A percentile compares a stretch with the other conserved stretches of the same genome.
Conservation (phyloP, 441 rosid genomes). For the Pelargonium cotyledonis region DNA sequence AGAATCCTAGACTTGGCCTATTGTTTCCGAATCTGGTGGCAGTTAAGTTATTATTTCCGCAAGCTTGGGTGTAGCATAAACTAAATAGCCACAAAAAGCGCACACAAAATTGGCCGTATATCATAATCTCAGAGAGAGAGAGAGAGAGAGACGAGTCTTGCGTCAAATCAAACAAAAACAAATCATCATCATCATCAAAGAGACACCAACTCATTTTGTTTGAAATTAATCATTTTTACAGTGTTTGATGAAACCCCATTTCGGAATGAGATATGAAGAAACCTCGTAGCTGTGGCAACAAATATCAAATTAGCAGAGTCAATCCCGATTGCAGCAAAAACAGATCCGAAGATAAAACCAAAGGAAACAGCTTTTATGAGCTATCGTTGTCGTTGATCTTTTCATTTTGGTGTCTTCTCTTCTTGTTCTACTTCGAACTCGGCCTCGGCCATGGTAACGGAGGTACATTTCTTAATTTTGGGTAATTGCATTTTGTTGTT, state of each 20-base stretch:
- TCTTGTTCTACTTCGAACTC: slow-evolving; percentile 59
- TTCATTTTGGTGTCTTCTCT: slow-evolving; percentile 62
- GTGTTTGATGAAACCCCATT: slow-evolving; percentile 2
- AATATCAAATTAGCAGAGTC: slow-evolving; percentile 21
- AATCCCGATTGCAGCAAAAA: not conserved
- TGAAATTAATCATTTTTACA: too few relatives aligned
- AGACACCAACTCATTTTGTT: not conserved
- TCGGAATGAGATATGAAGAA: slow-evolving; percentile 36
- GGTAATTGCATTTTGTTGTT: not conserved
- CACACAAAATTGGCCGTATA: slow-evolving; percentile 6
- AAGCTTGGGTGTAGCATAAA: too few relatives aligned
- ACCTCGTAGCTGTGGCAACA: slow-evolving; percentile 25
- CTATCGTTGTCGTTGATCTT: slow-evolving; percentile 69
- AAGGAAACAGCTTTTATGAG: slow-evolving; percentile 40
- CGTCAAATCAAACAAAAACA: not conserved
- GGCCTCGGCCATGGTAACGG: slow-evolving; percentile 51
- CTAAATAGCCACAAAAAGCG: slow-evolving; percentile 6
- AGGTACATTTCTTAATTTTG: slow-evolving; percentile 32
- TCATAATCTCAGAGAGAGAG: not conserved
- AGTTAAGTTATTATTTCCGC: too few relatives aligned
- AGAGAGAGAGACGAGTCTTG: not conserved
- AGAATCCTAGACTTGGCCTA: too few relatives aligned
- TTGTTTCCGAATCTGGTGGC: too few relatives aligned
- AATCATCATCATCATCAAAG: not conserved
- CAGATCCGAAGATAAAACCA: slow-evolving; percentile 7